Conservation (phyloP, 805 yeast genomes). For the Hanseniaspora lindneri region DNA sequence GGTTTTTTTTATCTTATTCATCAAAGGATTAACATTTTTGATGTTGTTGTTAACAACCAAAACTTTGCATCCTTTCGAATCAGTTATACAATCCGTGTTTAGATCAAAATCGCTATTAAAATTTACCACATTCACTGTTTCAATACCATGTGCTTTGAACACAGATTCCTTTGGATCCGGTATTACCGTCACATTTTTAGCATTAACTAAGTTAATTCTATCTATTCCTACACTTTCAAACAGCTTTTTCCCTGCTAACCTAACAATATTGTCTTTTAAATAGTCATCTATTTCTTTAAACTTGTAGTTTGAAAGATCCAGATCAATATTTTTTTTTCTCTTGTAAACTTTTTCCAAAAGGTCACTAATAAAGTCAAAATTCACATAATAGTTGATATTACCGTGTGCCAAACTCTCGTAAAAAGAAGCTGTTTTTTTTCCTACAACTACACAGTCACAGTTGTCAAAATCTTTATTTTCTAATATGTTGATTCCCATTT, state of each 20-base stretch:
- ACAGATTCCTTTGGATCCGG: slow-evolving; percentile 7
- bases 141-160: slow-evolving; percentile 3
- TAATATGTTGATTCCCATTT: slow-evolving; percentile 2
- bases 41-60: slow-evolving; percentile 18
- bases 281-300: background rate
- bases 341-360: slow-evolving; percentile 8
- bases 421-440: slow-evolving; percentile 9
- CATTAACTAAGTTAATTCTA: background rate
- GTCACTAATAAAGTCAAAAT: background rate
- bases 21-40: slow-evolving; percentile 15
- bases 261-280: background rate
- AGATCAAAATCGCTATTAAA: background rate
- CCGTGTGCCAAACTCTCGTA: slow-evolving; percentile 1
- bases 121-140: background rate
- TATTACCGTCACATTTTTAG: background rate
- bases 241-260: background rate
- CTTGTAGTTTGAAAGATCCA: background rate
- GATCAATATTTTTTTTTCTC: slow-evolving; percentile 2
- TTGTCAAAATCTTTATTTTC: slow-evolving; percentile 3
- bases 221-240: slow-evolving; percentile 3
- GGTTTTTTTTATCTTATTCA: background rate
- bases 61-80: background rate
- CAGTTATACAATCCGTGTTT: background rate
- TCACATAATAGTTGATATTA: slow-evolving; percentile 3
- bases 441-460: slow-evolving; percentile 7